Evolutionary conservation across 176 grass and related monocot genomes (phyloP).

Genomic region (Eremochloa ophiuroides): DNA sequence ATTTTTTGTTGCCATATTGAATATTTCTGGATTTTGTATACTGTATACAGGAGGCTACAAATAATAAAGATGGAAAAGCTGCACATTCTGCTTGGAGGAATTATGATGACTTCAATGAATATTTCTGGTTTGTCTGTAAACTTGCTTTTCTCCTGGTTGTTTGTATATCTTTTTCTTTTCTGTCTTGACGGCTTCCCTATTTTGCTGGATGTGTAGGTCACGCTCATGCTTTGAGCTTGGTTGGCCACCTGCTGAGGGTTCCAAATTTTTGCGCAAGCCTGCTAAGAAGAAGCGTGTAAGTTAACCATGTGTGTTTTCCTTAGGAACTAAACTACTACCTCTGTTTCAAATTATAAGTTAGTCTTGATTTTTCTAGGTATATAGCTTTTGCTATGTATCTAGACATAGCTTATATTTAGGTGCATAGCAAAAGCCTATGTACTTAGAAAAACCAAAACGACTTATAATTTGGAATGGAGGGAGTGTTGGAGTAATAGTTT

Average conservation of each 20-base stretch:
- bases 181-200: background rate
- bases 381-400: background rate
- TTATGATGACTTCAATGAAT: conserved; percentile 99
- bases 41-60: conserved; percentile 69
- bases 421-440: background rate
- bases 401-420: background rate
- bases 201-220: conserved; percentile 54
- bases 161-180: conserved; percentile 2
- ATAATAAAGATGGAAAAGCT: conserved; percentile 70
- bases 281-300: conserved; percentile 80
- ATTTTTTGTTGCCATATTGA: conserved; percentile 9
- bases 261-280: conserved; percentile 74
- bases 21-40: conserved; percentile 15
- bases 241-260: conserved; percentile 66
- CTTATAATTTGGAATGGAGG: background rate
- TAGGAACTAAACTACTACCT: background rate
- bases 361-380: background rate
- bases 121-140: conserved; percentile 69
- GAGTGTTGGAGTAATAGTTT: background rate
- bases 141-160: conserved; percentile 7
- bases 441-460: background rate
- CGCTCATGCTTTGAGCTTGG: conserved; percentile 58
- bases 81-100: conserved; percentile 93
- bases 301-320: conserved; percentile 13
- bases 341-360: background rate